Conservation (phyloP, 2,329 filamentous ascomycete genomes). For the Beauveria sp. region DNA sequence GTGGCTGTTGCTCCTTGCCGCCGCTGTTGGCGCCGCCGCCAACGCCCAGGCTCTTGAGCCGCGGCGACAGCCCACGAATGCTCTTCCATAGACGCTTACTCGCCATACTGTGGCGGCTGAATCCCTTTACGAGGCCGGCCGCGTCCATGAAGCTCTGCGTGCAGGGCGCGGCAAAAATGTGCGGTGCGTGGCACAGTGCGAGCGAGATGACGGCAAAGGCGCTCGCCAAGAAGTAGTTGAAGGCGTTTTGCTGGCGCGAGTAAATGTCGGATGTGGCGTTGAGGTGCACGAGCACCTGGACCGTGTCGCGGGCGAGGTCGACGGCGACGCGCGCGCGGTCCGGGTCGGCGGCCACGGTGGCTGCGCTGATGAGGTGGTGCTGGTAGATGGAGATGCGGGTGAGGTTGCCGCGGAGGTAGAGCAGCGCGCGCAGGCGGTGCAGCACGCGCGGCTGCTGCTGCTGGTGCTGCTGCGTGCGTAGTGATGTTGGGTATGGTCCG, state of each 20-base stretch:
- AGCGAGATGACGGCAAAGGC: constrained; percentile 29
- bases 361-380: constrained; percentile 30
- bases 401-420: constrained; percentile 38
- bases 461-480: constrained; percentile 6
- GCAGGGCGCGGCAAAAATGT: constrained; percentile 30
- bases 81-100: constrained; percentile 29
- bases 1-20: background rate
- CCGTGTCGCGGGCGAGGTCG: constrained; percentile 22
- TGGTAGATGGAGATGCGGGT: constrained; percentile 36
- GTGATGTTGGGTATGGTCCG: background rate
- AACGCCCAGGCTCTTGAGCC: constrained; percentile 21
- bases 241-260: constrained; percentile 20
- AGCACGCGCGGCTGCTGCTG: constrained; percentile 26
- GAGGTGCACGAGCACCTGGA: constrained; percentile 21
- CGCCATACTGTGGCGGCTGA: constrained; percentile 24
- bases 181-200: constrained; percentile 37
- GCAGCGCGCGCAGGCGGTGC: constrained; percentile 32
- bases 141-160: constrained; percentile 25
- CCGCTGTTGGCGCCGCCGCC: background rate
- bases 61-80: constrained; percentile 25
- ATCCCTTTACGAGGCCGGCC: constrained; percentile 23
- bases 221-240: constrained; percentile 23
- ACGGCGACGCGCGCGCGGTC: constrained; percentile 31
- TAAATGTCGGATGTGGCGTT: constrained; percentile 22
- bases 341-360: constrained; percentile 28